Base-by-base conservation (phyloP, 2,329 filamentous ascomycete genomes). In the Elsinoe arachidis region DNA sequence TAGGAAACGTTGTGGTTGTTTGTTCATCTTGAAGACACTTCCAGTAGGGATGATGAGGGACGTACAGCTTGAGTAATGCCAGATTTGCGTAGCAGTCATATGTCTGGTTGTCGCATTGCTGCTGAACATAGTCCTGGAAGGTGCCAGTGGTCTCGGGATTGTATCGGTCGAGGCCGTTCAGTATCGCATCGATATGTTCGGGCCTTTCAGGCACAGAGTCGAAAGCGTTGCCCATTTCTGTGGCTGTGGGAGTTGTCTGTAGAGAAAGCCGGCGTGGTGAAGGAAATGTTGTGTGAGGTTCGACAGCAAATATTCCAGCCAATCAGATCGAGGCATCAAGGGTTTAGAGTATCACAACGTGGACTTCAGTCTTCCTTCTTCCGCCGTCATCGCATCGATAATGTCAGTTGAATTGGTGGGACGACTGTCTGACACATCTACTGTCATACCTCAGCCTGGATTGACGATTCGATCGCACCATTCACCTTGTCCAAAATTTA, bases 71-170 rank as follows among this genome's bases (percentile, higher is more conserved):
- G 76, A 99, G 73, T 63, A 99, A 78, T 51, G 93, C 95, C 72
- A 96, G 79, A 78, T 97, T 99, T 68, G 93, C 90, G 76, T 96
- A 97, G 80, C 87, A 89, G 76, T 99, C 93, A 76, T 90, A 91
- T 66, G 87, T 91, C 76, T 90, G 87, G 74, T 88, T 85, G 76
- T 97, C 92, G 80, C 93, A 99, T 78, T 99, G 93, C 74, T 90
- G 85, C 70, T 82, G 81, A 62, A 99, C 86, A 76, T 99, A 99
- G 73, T 89, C 87, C 80, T 99, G 92, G 74, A 99, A 93, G 64
- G 88, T 81, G 61, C 83, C 83, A 52, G 95, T 95, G 54, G 93
- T 96, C 79, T 99, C 93, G 41, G 93, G 93, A 76, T 99, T 99
- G 80, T 99, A 99, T 70, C 93, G 84, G 76, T 99, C 93, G 63